phyloP scores from a whole-genome alignment of 2,329 filamentous ascomycete genomes.

The Calonectria leucothoes region DNA sequence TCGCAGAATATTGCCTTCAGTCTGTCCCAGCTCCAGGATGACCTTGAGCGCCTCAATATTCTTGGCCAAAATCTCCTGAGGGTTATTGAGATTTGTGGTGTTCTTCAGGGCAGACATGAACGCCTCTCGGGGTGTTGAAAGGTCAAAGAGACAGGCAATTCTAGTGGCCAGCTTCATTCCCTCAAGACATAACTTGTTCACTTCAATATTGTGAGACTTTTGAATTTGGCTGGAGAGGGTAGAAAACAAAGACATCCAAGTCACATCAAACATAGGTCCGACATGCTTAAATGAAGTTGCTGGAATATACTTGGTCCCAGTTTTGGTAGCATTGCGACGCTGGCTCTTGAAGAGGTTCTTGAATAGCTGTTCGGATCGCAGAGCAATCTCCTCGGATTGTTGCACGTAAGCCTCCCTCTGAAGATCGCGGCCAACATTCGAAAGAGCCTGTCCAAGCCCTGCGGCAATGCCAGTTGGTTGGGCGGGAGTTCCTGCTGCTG shows the following conservation, averaged over 20 bases:
- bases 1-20: slow-evolving; percentile 89
- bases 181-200: slow-evolving; percentile 92
- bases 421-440: slow-evolving; percentile 90
- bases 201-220: slow-evolving; percentile 91
- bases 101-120: slow-evolving; percentile 95
- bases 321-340: slow-evolving; percentile 79
- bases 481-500: slow-evolving; percentile 74
- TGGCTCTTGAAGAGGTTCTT: slow-evolving; percentile 93
- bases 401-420: slow-evolving; percentile 94
- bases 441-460: slow-evolving; percentile 87
- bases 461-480: slow-evolving; percentile 80
- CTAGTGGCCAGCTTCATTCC: slow-evolving; percentile 94
- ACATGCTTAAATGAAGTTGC: slow-evolving; percentile 95
- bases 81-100: slow-evolving; percentile 94
- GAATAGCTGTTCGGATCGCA: slow-evolving; percentile 84
- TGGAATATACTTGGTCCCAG: slow-evolving; percentile 83
- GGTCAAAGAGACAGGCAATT: slow-evolving; percentile 92
- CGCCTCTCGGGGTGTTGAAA: slow-evolving; percentile 92
- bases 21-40: slow-evolving; percentile 90
- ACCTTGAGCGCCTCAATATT: slow-evolving; percentile 95
- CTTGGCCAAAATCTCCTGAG: slow-evolving; percentile 94
- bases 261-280: slow-evolving; percentile 98
- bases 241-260: slow-evolving; percentile 99
- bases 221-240: slow-evolving; percentile 94
- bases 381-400: slow-evolving; percentile 90